Evolutionary conservation across 495 filamentous ascomycete genomes (phyloP), one percentile per base, ranked within the genome.

Genomic region (Oleoguttula mirabilis): DNA sequence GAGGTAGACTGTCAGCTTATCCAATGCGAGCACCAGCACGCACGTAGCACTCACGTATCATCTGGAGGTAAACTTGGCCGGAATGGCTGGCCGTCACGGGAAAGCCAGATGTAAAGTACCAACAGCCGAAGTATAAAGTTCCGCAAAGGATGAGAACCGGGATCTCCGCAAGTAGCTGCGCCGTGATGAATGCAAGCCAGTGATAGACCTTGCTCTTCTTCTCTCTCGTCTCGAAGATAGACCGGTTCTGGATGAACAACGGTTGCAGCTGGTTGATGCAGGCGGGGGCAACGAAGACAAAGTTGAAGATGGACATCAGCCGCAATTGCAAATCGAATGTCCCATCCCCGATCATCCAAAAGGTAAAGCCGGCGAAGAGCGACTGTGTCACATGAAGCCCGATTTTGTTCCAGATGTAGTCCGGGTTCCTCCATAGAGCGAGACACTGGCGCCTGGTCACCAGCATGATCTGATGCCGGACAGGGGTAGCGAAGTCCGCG

Each of bases 361-460:
- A 93, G 83, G 55, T 83, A 61, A 95, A 88, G 10, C 85, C 85
- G 56, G 88, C 86, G 64, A 92, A 92, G 3, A 93, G 64, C 3
- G 30, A 45, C 7, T 59, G 65, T 20, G 70, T 54, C 20, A 68
- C 55, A 50, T 74, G 79, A 28, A 82, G 71, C 15, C 65, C 57
- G 8, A 61, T 43, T 61, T 79, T 78, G 34, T 83, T 81, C 58
- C 84, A 88, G 50, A 93, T 79, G 62, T 95, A 95, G 0, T 71
- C 69, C 2, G 86, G 87, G 8, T 79, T 86, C 30, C 88, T 78
- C 82, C 84, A 94, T 65, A 88, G 92, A 55, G 92, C 83, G 58
- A 88, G 66, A 64, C 90, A 88, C 50, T 88, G 76, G 39, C 87
- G 71, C 59, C 62, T 51, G 10, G 64, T 67, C 37, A 78, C 75